Evolutionary conservation across 306 rosid genomes (phyloP), one percentile per base, ranked within the genome.

Genomic region (Fagus crenata): DNA sequence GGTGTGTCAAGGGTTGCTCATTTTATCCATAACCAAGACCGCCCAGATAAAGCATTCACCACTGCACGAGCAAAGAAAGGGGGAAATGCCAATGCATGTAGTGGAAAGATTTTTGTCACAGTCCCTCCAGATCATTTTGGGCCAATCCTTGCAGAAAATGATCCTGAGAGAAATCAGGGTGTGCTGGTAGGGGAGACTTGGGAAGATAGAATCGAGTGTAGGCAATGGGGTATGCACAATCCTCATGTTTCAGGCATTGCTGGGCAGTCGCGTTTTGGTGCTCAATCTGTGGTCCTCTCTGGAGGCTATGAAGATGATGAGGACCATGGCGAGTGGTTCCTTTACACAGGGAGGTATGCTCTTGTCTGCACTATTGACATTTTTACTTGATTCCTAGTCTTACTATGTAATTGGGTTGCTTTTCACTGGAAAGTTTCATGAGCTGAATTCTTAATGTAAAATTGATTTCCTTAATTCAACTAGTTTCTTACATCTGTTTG

Each of bases 261-360:
- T 14, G 96, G 96, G 0, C 97, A 89, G 80, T 86, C 96, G 0
- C 53, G 58, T n/a, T 54, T 77, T 71, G 94, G 93, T 81, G 90
- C 94, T 0, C 97, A 89, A 64, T 92, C 97, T 14, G 97, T 92
- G 36, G 89, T 83, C 7, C 90, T 93, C 4, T 88, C 90, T 3
- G 93, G 94, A 7, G 96, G 96, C 1, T 92, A 88, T 67, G 70
- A 71, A 4, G 96, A 93, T 35, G 96, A 91, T 5, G 95, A 93
- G 81, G 98, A 90, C 49, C 97, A 93, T 4, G 96, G 98, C 4
- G 97, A 91, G 6, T 93, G 97, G 98, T 93, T 93, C 80, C 87
- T 91, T 13, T 91, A 90, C 76, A 93, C 97, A 2, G 96, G 98
- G 31, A 91, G 96, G 96, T 87, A 72, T 53, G 74, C 43, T 42